A percentile compares a stretch with the other conserved stretches of the same genome.
phyloP scores from a whole-genome alignment of 2,329 filamentous ascomycete genomes.

The Phyllosticta citrichinensis region DNA sequence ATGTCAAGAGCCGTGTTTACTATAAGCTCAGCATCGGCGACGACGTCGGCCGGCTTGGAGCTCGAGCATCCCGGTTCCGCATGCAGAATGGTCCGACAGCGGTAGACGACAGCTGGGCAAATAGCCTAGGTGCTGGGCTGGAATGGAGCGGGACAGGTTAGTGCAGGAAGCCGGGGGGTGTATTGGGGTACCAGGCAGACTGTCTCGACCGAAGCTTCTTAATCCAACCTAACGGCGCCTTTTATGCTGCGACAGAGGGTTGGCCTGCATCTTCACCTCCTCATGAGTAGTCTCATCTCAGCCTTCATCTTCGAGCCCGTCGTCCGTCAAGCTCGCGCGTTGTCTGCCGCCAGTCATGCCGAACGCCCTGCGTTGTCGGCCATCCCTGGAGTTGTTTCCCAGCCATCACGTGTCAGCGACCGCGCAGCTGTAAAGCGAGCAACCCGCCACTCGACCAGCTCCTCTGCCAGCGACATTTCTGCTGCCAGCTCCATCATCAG shows the following conservation, averaged over 20 bases:
- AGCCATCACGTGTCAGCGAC: slow-evolving; percentile 15
- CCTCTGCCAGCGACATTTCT: neutral
- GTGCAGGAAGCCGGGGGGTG: neutral
- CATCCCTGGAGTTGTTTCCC: slow-evolving; percentile 5
- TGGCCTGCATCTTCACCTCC: neutral
- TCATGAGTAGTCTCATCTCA: slow-evolving; percentile 29
- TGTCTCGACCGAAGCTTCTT: neutral
- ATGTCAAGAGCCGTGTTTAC: too few species aligned
- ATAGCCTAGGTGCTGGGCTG: neutral
- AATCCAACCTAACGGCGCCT: neutral
- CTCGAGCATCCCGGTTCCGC: neutral
- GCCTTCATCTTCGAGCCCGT: slow-evolving; percentile 32
- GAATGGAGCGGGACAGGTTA: neutral
- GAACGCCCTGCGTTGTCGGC: neutral
- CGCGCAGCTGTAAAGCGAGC: neutral
- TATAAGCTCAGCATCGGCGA: neutral
- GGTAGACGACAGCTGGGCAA: neutral
- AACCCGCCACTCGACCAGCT: neutral
- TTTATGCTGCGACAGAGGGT: neutral
- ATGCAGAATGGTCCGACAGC: neutral
- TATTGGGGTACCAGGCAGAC: neutral
- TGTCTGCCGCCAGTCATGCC: slow-evolving; percentile 19
- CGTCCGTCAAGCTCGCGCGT: slow-evolving; percentile 29
- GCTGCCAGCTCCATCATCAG: neutral
- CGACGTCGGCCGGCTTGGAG: neutral